A percentile compares a stretch with the other conserved stretches of the same genome.
phyloP scores from a whole-genome alignment of 2,329 filamentous ascomycete species.

The Pseudogymnoascus sp. region DNA sequence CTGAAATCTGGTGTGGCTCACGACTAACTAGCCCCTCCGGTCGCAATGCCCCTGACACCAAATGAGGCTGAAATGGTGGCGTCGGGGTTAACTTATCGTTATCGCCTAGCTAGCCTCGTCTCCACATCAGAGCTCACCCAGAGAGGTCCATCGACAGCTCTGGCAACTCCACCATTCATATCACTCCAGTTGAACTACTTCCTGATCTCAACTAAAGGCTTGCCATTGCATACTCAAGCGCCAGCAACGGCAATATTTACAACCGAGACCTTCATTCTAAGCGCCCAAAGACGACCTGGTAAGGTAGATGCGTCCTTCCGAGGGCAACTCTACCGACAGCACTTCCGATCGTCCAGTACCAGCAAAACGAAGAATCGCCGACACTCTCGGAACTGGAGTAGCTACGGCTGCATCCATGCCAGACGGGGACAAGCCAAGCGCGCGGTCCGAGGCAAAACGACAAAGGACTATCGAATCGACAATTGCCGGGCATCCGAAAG shows the following conservation, averaged over 20 bases:
- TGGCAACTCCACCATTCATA: not conserved
- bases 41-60: not conserved
- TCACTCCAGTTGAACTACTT: not conserved
- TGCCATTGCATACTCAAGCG: not conserved
- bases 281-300: conserved; percentile 15
- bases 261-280: not conserved
- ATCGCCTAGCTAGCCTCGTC: conserved; percentile 4
- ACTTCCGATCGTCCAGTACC: conserved; percentile 13
- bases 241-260: conserved; percentile 3
- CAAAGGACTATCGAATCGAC: conserved; percentile 3
- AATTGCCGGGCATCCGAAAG: not conserved
- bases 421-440: conserved; percentile 13
- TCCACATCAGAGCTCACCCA: not conserved
- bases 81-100: conserved; percentile 6
- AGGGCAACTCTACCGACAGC: conserved; percentile 19
- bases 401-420: conserved; percentile 11
- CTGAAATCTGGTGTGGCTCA: not conserved
- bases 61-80: not conserved
- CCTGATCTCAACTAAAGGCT: too few relatives aligned
- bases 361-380: conserved; percentile 20
- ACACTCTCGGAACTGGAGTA: not conserved
- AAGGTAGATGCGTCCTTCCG: conserved; percentile 25
- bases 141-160: not conserved
- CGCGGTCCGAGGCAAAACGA: conserved; percentile 9
- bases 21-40: too few relatives aligned